Evolutionary conservation across 2,329 filamentous ascomycete species (phyloP).

Genomic region (Westerdykella sp.): DNA sequence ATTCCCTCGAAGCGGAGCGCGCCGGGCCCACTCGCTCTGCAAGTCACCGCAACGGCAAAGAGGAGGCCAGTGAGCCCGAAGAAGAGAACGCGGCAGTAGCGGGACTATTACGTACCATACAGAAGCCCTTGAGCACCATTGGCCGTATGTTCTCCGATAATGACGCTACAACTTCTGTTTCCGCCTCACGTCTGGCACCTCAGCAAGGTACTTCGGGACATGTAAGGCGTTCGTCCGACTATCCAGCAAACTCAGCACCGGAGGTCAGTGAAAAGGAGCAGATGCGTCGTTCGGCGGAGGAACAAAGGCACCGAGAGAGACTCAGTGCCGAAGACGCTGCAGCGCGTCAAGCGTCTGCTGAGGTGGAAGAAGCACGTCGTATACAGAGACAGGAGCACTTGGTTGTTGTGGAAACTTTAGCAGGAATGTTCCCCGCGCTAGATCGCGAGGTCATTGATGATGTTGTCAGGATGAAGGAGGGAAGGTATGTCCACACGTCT

Average conservation of each 20-base stretch:
- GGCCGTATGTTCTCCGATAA: slow-evolving; percentile 89
- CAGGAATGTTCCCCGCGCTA: slow-evolving; percentile 93
- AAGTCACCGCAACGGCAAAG: slow-evolving; percentile 43
- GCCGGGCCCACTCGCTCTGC: slow-evolving; percentile 52
- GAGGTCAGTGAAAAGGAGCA: slow-evolving; percentile 12
- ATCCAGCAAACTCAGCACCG: slow-evolving; percentile 11
- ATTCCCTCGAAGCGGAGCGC: slow-evolving; percentile 55
- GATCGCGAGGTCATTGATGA: slow-evolving; percentile 94
- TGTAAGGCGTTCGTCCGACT: slow-evolving; percentile 35
- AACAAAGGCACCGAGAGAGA: slow-evolving; percentile 20
- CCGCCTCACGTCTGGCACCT: slow-evolving; percentile 45
- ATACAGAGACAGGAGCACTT: slow-evolving; percentile 79
- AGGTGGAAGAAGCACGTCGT: slow-evolving; percentile 77
- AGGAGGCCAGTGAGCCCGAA: slow-evolving; percentile 45
- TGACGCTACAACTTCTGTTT: slow-evolving; percentile 20
- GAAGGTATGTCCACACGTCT: slow-evolving; percentile 58
- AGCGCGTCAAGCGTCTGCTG: slow-evolving; percentile 82
- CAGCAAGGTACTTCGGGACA: slow-evolving; percentile 27
- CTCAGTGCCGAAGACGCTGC: slow-evolving; percentile 79
- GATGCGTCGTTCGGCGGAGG: slow-evolving; percentile 20
- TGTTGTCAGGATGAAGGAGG: slow-evolving; percentile 92
- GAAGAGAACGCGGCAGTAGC: slow-evolving; percentile 72
- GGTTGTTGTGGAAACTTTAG: slow-evolving; percentile 87
- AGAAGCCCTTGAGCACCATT: slow-evolving; percentile 83
- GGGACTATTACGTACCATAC: slow-evolving; percentile 81